phyloP scores from a whole-genome alignment of 768 basidiomycete species.

The Strobilomyces dryophilus region DNA sequence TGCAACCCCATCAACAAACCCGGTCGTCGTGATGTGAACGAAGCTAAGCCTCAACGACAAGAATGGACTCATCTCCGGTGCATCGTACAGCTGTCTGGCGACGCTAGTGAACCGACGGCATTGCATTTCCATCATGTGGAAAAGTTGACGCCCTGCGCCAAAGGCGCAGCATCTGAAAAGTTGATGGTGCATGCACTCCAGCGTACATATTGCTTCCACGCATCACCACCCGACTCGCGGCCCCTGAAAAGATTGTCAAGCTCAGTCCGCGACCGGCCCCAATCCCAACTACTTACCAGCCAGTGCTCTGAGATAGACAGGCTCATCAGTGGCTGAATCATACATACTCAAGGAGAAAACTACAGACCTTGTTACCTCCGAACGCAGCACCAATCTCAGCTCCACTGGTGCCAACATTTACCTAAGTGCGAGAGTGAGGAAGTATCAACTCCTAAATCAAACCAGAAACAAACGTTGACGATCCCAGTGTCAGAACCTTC shows the following conservation, averaged over 20 bases:
- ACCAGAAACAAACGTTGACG: constrained; percentile 63
- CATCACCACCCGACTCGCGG: constrained; percentile 93
- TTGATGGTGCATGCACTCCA: constrained; percentile 94
- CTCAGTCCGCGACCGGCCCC: constrained; percentile 12
- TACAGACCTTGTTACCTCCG: constrained; percentile 83
- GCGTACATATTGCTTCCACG: constrained; percentile 97
- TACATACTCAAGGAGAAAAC: constrained; percentile 6
- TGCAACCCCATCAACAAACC: constrained; percentile 8
- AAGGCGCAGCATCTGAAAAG: constrained; percentile 81
- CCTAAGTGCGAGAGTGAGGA: constrained; percentile 30
- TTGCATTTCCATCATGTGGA: constrained; percentile 33
- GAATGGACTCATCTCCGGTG: constrained; percentile 8
- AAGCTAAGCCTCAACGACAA: constrained; percentile 18
- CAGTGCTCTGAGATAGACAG: constrained; percentile 57
- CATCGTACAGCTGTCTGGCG: constrained; percentile 9
- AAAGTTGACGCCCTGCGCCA: constrained; percentile 94
- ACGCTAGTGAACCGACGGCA: neutral
- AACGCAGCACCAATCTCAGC: constrained; percentile 85
- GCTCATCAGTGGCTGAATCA: constrained; percentile 10
- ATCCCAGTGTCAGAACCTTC: constrained; percentile 88
- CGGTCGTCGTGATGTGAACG: constrained; percentile 24
- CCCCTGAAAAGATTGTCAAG: constrained; percentile 53
- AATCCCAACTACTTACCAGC: constrained; percentile 52
- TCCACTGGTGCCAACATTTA: constrained; percentile 66
- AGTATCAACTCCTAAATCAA: neutral